Percentiles rank a stretch among this genome's conserved stretches.
Evolutionary conservation across 208 protist genomes (phyloP).

Genomic region (Leishmania guyanensis): DNA sequence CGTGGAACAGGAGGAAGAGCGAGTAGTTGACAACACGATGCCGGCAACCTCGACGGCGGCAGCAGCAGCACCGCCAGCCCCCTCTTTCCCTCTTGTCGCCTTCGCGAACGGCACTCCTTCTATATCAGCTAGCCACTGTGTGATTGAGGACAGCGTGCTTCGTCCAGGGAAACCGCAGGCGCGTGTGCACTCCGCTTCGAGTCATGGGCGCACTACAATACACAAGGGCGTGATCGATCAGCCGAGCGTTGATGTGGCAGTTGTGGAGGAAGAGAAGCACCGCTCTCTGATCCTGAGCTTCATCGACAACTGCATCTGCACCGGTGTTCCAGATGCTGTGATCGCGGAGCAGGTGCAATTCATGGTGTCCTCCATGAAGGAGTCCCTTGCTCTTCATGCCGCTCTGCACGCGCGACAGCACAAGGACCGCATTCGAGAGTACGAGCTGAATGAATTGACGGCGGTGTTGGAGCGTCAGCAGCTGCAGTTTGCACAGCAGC

Average conservation of each 20-base stretch:
- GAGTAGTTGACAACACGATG: not conserved
- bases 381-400: conserved; percentile 58
- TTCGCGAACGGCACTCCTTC: not conserved
- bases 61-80: not conserved
- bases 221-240: not conserved
- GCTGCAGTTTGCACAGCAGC: conserved; percentile 19
- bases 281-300: conserved; percentile 66
- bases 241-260: not conserved
- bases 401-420: conserved; percentile 64
- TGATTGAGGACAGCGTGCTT: conserved; percentile 13
- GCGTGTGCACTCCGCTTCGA: not conserved
- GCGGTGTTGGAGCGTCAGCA: conserved; percentile 62
- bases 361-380: conserved; percentile 78
- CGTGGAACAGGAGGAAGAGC: not conserved
- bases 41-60: not conserved
- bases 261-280: conserved; percentile 15
- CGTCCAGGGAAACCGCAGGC: not conserved
- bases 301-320: conserved; percentile 68
- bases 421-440: conserved; percentile 57
- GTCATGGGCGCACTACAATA: not conserved
- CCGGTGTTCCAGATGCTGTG: conserved; percentile 59
- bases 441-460: conserved; percentile 51
- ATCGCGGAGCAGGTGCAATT: conserved; percentile 80
- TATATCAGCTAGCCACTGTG: not conserved
- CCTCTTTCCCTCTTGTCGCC: not conserved